Evolutionary conservation across 1,139 yeast genomes (phyloP), one percentile per base, ranked within the genome.

Genomic region (Yamadazyma sp.): DNA sequence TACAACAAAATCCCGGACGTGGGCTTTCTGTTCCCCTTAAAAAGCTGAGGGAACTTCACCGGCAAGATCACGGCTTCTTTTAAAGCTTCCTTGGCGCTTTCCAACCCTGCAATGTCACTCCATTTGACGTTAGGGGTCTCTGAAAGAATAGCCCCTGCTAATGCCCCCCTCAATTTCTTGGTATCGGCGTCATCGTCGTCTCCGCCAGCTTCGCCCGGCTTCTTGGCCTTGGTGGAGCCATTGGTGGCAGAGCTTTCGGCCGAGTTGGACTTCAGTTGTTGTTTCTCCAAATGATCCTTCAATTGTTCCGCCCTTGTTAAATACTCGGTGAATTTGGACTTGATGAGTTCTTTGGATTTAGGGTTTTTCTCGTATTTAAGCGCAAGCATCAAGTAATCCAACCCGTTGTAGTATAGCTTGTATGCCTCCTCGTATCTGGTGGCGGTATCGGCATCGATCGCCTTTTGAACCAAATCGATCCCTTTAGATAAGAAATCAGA

Each of bases 11-110:
- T 92, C 33, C 99, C 99, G 5, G 87, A 74, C 3, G 95, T 83
- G 1, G 99, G 98, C 58, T 87, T 87, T 46, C 99, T 78, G 58
- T 88, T 89, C 1, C 98, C 98, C 9, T 85, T 87, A 66, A 92
- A 92, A 45, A 92, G 66, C 54, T 92, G 98, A 1, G 98, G 98
- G 59, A 92, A 91, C 61, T 82, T 84, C 10, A 55, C 59, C 3
- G 98, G 98, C 45, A 91, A 70, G 33, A 94, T 92, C 37, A 94
- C 99, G 1, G 98, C 98, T 62, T 94, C 98, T 61, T 94, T 94
- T 43, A 94, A 70, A 1, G 98, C 96, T 54, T 92, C 98, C 58
- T 94, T 94, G 7, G 99, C 99, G 26, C 79, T 77, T 47, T 92
- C 98, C 47, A 94, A 73, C 17, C 98, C 99, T 1, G 98, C 98